These are phyloP conservation scores for Penicillium dipodomyicola DNA, from an alignment of 495 filamentous ascomycete genomes.

Conservation along the genomic window DNA sequence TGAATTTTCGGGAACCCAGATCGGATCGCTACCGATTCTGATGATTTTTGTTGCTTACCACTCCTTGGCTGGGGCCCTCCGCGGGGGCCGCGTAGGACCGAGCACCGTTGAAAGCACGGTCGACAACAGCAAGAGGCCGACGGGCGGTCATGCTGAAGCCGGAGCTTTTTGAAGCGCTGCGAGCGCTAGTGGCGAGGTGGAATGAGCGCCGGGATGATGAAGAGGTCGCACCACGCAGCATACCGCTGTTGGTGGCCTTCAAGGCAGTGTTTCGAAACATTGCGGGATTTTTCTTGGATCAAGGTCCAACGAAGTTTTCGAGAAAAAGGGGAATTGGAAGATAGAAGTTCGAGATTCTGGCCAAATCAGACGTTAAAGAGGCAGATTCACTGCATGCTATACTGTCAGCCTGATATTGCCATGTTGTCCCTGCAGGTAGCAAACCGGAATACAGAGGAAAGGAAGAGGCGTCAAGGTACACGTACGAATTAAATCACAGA, in stretches of 20 bases:
- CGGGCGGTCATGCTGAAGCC: slow-evolving; percentile 45
- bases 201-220: slow-evolving; percentile 44
- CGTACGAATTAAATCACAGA: slow-evolving; percentile 21
- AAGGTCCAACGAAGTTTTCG: slow-evolving; percentile 14
- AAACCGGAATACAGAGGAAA: slow-evolving; percentile 37
- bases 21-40: slow-evolving; percentile 13
- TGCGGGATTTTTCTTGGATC: slow-evolving; percentile 34
- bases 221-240: slow-evolving; percentile 52
- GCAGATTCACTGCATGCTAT: slow-evolving; percentile 12
- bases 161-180: slow-evolving; percentile 43
- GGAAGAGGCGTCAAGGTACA: slow-evolving; percentile 22
- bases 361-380: slow-evolving; percentile 12
- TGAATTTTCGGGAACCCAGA: slow-evolving; percentile 13
- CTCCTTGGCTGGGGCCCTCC: slow-evolving; percentile 36
- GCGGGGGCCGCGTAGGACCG: slow-evolving; percentile 58
- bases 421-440: slow-evolving; percentile 21
- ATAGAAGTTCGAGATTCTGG: slow-evolving; percentile 7
- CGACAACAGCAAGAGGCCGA: slow-evolving; percentile 43
- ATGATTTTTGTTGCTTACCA: slow-evolving; percentile 32
- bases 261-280: slow-evolving; percentile 48
- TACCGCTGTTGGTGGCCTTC: slow-evolving; percentile 50
- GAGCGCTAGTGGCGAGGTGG: slow-evolving; percentile 46
- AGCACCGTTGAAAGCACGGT: slow-evolving; percentile 35
- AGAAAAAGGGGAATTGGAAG: slow-evolving; percentile 13
- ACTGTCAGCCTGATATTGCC: slow-evolving; percentile 24